Base-by-base conservation (phyloP, 805 yeast genomes). In the Candida odintsovae region DNA sequence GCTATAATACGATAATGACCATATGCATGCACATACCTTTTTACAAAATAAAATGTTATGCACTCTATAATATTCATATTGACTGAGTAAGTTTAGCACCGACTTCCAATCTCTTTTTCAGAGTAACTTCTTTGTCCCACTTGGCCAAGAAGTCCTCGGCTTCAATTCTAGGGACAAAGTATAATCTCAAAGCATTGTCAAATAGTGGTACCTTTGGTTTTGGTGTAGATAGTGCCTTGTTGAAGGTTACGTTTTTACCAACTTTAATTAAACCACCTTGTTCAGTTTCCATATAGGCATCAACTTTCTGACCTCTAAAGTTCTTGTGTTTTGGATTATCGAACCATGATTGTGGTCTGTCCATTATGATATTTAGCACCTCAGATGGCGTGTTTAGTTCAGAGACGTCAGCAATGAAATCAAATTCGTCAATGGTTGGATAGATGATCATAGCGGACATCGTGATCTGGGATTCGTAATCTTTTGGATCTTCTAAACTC, bases 221-320 rank as follows among this genome's bases (percentile, higher is more conserved):
- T 33, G 75, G 78, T 42, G 78, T 73, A 68, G 79, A 74, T 51
- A 92, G 71, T 0, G 83, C 85, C 43, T 77, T 76, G 56, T 78
- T 76, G 20, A 92, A 62, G 1, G 86, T 69, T 20, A 81, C 76
- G 53, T 86, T 88, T 62, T 83, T 86, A 23, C 96, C 96, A 5
- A 85, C 79, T 64, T 88, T 89, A 40, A 89, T 82, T 50, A 92
- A 72, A 0, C 97, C 97, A 43, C 97, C 97, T 2, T 80, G 58
- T 28, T 68, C 73, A 0, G 97, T 88, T 63, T 88, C 97, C 81
- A 87, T 81, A 64, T 74, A 92, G 6, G 84, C 83, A 43, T 86
- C 83, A 22, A 90, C 66, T 45, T 76, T 76, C 52, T 76, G 78
- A 4, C 76, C 64, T 0, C 72, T 67, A 61, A 89, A 88, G 49